phyloP scores from a whole-genome alignment of 2,329 filamentous ascomycete species.

The Fusarium graminum region DNA sequence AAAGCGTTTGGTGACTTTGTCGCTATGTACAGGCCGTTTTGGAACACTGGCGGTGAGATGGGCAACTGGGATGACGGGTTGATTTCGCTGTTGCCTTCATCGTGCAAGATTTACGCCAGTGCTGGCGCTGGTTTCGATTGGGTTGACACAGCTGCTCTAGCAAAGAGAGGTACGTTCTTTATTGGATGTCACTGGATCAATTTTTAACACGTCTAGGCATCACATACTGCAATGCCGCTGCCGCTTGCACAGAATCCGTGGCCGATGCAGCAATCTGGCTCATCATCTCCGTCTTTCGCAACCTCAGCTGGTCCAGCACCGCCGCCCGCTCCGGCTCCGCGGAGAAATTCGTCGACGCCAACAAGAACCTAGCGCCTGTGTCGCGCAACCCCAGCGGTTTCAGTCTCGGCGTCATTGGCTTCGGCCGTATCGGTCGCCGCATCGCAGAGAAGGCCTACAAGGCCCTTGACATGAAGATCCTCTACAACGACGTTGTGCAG shows the following conservation, averaged over 20 bases:
- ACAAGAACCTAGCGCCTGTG: conserved; percentile 44
- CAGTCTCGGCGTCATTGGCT: conserved; percentile 47
- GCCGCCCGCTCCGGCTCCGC: conserved; percentile 45
- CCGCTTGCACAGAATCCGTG: conserved; percentile 48
- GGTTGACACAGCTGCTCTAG: conserved; percentile 45
- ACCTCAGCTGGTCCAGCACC: conserved; percentile 46
- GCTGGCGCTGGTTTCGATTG: conserved; percentile 49
- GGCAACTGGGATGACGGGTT: conserved; percentile 49
- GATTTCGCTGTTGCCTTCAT: conserved; percentile 37
- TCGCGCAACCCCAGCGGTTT: conserved; percentile 45
- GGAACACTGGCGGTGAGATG: conserved; percentile 49
- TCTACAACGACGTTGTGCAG: conserved; percentile 47
- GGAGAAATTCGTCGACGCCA: conserved; percentile 46
- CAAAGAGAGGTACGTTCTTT: conserved; percentile 36
- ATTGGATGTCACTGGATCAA: accelerated
- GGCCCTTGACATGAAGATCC: conserved; percentile 49
- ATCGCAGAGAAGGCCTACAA: conserved; percentile 49
- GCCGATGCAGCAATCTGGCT: conserved; percentile 48
- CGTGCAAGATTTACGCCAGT: conserved; percentile 48
- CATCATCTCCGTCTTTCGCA: conserved; percentile 48
- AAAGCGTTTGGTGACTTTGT: conserved; percentile 45
- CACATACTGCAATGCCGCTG: conserved; percentile 48
- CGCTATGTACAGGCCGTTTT: conserved; percentile 48
- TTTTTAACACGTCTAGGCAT: conserved; percentile 32
- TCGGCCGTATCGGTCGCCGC: conserved; percentile 45